phyloP scores from a whole-genome alignment of 2,329 filamentous ascomycete genomes.

The Colletotrichum spaethianum region DNA sequence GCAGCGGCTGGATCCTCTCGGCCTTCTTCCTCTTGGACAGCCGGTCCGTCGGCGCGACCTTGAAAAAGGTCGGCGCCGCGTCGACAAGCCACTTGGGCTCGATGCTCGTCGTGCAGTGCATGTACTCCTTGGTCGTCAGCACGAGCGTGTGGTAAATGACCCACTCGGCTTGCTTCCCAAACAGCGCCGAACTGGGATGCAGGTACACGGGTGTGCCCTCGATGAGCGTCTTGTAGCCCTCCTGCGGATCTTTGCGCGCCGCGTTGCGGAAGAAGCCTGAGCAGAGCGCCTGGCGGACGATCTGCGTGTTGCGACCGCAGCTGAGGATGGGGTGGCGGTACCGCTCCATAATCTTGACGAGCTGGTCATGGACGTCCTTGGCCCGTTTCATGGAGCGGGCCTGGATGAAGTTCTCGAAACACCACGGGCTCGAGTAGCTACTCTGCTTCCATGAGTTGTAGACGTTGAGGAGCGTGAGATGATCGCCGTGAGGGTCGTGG shows the following conservation, averaged over 20 bases:
- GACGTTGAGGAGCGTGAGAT: conserved; percentile 94
- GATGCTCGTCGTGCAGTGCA: conserved; percentile 93
- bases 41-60: conserved; percentile 89
- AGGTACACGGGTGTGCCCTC: conserved; percentile 96
- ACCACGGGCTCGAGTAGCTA: conserved; percentile 89
- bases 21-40: conserved; percentile 93
- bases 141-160: conserved; percentile 95
- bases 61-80: conserved; percentile 98
- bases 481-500: conserved; percentile 94
- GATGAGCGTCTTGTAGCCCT: conserved; percentile 97
- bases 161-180: conserved; percentile 96
- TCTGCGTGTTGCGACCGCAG: conserved; percentile 89
- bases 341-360: conserved; percentile 93
- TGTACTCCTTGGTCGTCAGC: conserved; percentile 96
- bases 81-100: conserved; percentile 96
- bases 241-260: conserved; percentile 93
- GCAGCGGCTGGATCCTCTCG: conserved; percentile 94
- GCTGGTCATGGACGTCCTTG: conserved; percentile 92
- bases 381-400: conserved; percentile 89
- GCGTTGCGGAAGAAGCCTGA: conserved; percentile 96
- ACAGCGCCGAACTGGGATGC: conserved; percentile 91
- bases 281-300: conserved; percentile 91
- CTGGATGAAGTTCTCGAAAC: conserved; percentile 98
- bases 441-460: conserved; percentile 97
- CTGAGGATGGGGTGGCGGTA: conserved; percentile 87